Conservation (phyloP, 2,329 filamentous ascomycete genomes). For the Ascomycota sp. region DNA sequence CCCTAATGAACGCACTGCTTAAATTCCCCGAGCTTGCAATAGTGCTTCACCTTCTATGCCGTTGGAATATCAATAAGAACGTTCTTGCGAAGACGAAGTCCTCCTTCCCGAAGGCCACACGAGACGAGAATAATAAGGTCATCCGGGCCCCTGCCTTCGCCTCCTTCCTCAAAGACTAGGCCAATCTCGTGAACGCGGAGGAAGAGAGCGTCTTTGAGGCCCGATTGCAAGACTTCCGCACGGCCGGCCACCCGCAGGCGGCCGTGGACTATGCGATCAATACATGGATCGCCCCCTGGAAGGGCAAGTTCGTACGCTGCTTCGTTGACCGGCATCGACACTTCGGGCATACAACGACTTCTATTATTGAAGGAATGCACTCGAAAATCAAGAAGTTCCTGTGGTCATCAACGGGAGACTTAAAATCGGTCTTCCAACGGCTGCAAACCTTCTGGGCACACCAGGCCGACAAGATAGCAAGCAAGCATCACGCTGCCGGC, state of each 20-base stretch:
- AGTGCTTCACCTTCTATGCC: not conserved
- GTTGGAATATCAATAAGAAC: not conserved
- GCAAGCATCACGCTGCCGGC: not conserved
- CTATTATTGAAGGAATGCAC: not conserved
- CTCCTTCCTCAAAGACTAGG: not conserved
- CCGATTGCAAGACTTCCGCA: not conserved
- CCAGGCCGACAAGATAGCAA: not conserved
- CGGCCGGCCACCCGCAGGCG: not conserved
- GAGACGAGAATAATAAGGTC: not conserved
- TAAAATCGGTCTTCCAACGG: no score
- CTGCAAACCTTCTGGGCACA: no score
- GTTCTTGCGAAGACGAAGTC: not conserved
- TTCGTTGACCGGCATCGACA: not conserved
- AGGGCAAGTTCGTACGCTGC: not conserved
- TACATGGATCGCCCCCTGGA: not conserved
- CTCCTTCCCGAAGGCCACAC: not conserved
- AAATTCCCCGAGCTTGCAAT: not conserved
- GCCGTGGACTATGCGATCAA: not conserved
- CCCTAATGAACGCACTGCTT: not conserved
- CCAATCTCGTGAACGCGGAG: not conserved
- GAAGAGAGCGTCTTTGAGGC: not conserved
- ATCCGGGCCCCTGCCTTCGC: not conserved
- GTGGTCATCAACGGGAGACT: no score
- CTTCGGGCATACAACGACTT: not conserved
- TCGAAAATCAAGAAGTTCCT: no score